Base-by-base conservation (phyloP, 257 asterid species). In the Solanum gandarillasii region DNA sequence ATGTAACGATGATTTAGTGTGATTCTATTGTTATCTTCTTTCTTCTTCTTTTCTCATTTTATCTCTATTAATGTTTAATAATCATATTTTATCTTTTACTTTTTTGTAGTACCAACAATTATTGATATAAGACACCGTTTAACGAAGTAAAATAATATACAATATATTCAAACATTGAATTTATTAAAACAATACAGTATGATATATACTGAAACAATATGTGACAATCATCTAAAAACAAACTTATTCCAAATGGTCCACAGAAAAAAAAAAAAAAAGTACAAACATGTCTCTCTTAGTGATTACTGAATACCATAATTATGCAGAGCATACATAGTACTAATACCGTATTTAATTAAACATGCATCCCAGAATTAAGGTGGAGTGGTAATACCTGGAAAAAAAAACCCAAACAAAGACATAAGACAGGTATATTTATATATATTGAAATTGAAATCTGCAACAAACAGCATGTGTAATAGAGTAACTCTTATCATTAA, bases 221-320 rank as follows among this genome's bases (percentile, higher is more conserved):
- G 0, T 23, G 9, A 9, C 16, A 4, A 62, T 0, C 71, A n/a
- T 2, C 6, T n/a, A 62, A 62, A 62, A 23, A 62, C 3, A 3
- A 25, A 62, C 71, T 62, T 62, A 10, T 67, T 67, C 6, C 75
- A 68, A 68, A 68, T 68, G 75, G 38, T 68, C 36, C 38, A 68
- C 6, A 3, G 10, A 7, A 20, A 58, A 11, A 0, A 5, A 32
- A 34, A 65, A 70, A 67, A 8, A 13, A 68, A 68, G n/a, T 14
- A 68, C 1, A 27, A 68, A 27, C 74, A 68, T 68, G 21, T 29
- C 6, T 70, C 75, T 29, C 76, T 29, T 29, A 29, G 11, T 70
- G 29, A 70, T 29, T 27, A 27, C 5, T 70, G 78, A 31, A 68
- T 68, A 71, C 78, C 39, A 71, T 31, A 71, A 70, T 29, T 70